phyloP scores from a whole-genome alignment of 2,329 filamentous ascomycete genomes.

The Trichoderma gracile region DNA sequence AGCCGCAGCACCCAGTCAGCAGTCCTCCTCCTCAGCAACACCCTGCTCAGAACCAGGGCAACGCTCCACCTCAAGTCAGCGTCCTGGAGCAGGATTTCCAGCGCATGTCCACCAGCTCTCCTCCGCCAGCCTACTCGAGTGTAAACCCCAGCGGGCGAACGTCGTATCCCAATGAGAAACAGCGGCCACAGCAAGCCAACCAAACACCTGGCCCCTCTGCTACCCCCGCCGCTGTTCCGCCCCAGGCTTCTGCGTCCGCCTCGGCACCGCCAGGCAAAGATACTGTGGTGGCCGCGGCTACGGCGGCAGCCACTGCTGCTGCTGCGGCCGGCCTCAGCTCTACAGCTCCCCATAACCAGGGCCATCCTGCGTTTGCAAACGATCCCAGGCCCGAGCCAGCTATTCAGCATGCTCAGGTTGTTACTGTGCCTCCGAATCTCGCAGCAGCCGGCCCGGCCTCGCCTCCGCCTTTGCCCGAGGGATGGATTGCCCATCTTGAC shows the following conservation, averaged over 20 bases:
- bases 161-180: constrained; percentile 79
- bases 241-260: constrained; percentile 31
- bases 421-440: constrained; percentile 43
- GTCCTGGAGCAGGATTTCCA: constrained; percentile 86
- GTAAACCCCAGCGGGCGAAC: constrained; percentile 57
- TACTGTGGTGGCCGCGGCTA: constrained; percentile 28
- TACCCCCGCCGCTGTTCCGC: constrained; percentile 33
- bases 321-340: constrained; percentile 43
- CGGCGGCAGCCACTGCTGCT: constrained; percentile 31
- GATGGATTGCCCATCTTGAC: constrained; percentile 97
- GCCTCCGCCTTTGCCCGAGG: constrained; percentile 90
- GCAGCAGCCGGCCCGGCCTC: constrained; percentile 66
- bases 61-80: constrained; percentile 57
- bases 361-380: constrained; percentile 90
- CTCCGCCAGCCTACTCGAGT: constrained; percentile 93
- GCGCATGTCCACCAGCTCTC: constrained; percentile 77
- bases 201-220: constrained; percentile 28
- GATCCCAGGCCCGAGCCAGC: constrained; percentile 61
- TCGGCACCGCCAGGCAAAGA: constrained; percentile 36
- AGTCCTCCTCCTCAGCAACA: constrained; percentile 49
- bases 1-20: constrained; percentile 44
- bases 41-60: constrained; percentile 36
- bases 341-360: constrained; percentile 57
- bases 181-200: constrained; percentile 46
- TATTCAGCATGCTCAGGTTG: constrained; percentile 50